These are phyloP conservation scores for Viridothelium virens DNA, from an alignment of 495 filamentous ascomycete genomes.

Conservation along the genomic window DNA sequence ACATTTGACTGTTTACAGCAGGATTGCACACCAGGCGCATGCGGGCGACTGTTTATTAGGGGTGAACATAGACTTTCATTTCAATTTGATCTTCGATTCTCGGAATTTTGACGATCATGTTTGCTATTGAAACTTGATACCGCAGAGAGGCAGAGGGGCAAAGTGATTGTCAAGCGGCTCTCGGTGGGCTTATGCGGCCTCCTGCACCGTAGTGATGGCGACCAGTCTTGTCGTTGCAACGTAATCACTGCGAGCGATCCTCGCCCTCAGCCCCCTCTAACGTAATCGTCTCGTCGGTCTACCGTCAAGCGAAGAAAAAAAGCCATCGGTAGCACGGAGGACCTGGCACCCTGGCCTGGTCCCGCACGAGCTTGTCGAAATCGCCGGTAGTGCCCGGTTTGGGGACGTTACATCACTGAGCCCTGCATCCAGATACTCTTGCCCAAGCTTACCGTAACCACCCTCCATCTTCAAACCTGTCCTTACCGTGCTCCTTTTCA, in stretches of 20 bases:
- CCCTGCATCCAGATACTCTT: neutral
- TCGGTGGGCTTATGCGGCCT: too few relatives aligned
- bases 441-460: neutral
- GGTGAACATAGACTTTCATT: neutral
- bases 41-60: neutral
- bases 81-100: neutral
- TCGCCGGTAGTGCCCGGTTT: slow-evolving; percentile 8
- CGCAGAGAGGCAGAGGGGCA: too few relatives aligned
- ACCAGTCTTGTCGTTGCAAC: neutral
- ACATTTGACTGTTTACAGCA: neutral
- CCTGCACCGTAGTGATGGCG: neutral
- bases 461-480: neutral
- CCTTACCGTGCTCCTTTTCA: neutral
- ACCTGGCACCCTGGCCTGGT: neutral
- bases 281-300: neutral
- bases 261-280: neutral
- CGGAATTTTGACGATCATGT: too few relatives aligned
- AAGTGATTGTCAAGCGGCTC: too few relatives aligned
- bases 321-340: neutral
- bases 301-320: neutral
- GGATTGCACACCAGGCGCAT: neutral
- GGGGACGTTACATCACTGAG: neutral
- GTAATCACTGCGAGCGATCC: neutral
- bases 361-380: neutral
- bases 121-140: too few relatives aligned